These are phyloP conservation scores for Bimuria novae-zelandiae DNA, from an alignment of 2,329 filamentous ascomycete genomes.

Conservation along the genomic window DNA sequence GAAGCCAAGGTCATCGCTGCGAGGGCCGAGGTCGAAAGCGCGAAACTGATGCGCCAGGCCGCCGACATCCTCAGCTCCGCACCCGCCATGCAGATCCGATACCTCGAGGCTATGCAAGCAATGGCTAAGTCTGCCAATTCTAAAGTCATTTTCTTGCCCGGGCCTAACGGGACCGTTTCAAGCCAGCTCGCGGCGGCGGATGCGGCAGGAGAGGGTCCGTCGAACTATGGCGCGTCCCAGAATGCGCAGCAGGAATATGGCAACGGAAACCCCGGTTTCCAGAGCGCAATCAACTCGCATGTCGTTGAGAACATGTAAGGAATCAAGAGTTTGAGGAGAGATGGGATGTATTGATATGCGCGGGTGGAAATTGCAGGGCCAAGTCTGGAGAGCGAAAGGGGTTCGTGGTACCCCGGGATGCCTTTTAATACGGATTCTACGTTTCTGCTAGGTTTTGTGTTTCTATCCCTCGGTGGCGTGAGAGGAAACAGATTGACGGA, in stretches of 20 bases:
- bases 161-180: too few relatives aligned
- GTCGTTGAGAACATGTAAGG: constrained; percentile 81
- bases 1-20: constrained; percentile 98
- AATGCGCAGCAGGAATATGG: constrained; percentile 42
- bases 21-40: constrained; percentile 91
- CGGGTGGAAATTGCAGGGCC: too few relatives aligned
- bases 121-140: constrained; percentile 94
- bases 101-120: constrained; percentile 97
- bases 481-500: too few relatives aligned
- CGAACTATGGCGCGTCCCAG: constrained; percentile 43
- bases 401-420: too few relatives aligned
- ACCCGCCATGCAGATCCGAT: constrained; percentile 78
- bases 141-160: constrained; percentile 81
- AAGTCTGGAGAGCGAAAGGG: too few relatives aligned
- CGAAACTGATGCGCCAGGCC: constrained; percentile 82
- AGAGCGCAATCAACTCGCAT: constrained; percentile 78
- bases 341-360: too few relatives aligned
- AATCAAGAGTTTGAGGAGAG: background rate
- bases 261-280: constrained; percentile 62
- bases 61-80: constrained; percentile 91
- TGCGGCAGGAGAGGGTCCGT: background rate
- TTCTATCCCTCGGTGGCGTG: too few relatives aligned
- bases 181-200: background rate
- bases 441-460: too few relatives aligned
- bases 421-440: too few relatives aligned